phyloP scores from a whole-genome alignment of 257 asterid species.

The Prunella vulgaris region DNA sequence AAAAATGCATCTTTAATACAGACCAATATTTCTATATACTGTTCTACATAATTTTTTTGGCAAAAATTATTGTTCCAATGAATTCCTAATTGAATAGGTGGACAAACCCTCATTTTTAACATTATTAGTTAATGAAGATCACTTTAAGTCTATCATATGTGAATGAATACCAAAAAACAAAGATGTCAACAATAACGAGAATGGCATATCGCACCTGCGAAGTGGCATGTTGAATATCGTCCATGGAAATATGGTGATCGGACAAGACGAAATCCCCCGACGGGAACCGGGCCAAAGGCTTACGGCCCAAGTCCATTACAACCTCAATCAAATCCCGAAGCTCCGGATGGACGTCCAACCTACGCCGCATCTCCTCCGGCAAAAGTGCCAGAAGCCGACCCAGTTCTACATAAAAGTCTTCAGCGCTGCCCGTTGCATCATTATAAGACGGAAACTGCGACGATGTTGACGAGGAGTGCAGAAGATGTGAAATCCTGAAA shows the following conservation, averaged over 20 bases:
- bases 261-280: conserved; percentile 82
- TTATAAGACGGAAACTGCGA: conserved; percentile 24
- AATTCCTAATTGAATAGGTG: too few relatives aligned
- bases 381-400: conserved; percentile 60
- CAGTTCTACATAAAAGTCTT: conserved; percentile 62
- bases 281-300: conserved; percentile 90
- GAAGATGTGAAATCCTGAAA: conserved; percentile 12
- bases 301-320: conserved; percentile 95
- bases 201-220: conserved; percentile 45
- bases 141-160: too few relatives aligned
- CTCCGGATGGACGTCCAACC: conserved; percentile 70
- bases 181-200: too few relatives aligned
- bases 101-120: too few relatives aligned
- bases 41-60: too few relatives aligned
- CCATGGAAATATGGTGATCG: conserved; percentile 59
- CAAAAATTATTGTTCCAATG: too few relatives aligned
- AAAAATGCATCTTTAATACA: background rate
- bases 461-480: background rate
- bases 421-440: conserved; percentile 30
- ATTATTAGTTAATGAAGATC: too few relatives aligned
- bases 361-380: conserved; percentile 82
- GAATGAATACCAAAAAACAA: too few relatives aligned
- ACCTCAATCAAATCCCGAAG: conserved; percentile 71
- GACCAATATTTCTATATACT: background rate
- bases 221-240: conserved; percentile 64